phyloP scores from a whole-genome alignment of 2,329 filamentous ascomycete genomes.

The Cyclaneusma minus region DNA sequence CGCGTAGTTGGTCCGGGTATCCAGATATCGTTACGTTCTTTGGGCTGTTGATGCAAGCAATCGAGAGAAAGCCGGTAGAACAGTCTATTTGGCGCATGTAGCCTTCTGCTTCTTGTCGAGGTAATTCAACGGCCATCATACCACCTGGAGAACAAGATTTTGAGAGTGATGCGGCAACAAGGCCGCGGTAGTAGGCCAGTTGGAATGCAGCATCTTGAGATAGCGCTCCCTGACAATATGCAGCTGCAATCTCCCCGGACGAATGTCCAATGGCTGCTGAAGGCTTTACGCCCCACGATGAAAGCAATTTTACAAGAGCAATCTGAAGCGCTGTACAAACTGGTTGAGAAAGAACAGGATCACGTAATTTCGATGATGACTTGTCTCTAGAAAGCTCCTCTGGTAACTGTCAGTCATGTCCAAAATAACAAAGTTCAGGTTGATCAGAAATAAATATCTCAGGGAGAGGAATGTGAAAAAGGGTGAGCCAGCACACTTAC shows the following conservation, averaged over 20 bases:
- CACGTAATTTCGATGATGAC: background rate
- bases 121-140: constrained; percentile 36
- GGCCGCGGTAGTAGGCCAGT: constrained; percentile 26
- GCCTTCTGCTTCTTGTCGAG: constrained; percentile 8
- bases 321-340: constrained; percentile 32
- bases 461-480: no score
- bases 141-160: constrained; percentile 22
- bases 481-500: no score
- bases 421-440: background rate
- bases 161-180: constrained; percentile 14
- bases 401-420: background rate
- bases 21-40: constrained; percentile 14
- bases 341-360: constrained; percentile 19
- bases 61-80: constrained; percentile 8
- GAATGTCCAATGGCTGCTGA: constrained; percentile 27
- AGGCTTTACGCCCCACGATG: constrained; percentile 23
- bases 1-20: constrained; percentile 4
- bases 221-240: constrained; percentile 23
- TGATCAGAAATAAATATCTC: background rate
- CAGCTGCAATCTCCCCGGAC: constrained; percentile 30
- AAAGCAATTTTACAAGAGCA: constrained; percentile 25
- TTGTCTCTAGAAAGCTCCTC: constrained; percentile 1
- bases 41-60: constrained; percentile 19
- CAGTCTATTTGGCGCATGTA: constrained; percentile 2
- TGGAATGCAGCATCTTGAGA: constrained; percentile 20